Conservation (phyloP, 225 moss, liverwort and hornwort genomes). For the Asterella californica region DNA sequence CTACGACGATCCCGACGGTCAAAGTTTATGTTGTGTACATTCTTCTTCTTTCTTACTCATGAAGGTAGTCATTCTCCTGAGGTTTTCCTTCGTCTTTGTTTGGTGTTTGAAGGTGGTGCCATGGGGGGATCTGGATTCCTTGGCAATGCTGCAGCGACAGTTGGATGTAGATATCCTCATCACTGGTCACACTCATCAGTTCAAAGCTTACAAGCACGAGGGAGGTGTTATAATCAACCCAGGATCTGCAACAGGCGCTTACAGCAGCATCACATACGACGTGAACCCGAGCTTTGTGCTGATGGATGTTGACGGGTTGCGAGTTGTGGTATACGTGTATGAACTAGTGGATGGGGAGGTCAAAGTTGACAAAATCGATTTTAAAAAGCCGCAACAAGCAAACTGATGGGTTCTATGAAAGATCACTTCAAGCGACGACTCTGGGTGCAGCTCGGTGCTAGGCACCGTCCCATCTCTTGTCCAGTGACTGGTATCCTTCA, state of each 20-base stretch:
- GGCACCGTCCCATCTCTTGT: not conserved
- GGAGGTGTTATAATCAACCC: conserved; percentile 90
- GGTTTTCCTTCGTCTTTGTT: not conserved
- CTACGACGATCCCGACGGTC: too few relatives aligned
- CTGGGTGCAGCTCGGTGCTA: not conserved
- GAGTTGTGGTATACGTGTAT: conserved; percentile 88
- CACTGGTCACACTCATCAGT: conserved; percentile 87
- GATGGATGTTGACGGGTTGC: conserved; percentile 83
- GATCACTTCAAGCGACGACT: not conserved
- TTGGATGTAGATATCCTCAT: conserved; percentile 82
- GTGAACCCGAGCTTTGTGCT: conserved; percentile 91
- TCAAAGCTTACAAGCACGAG: conserved; percentile 90
- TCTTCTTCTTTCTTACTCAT: too few relatives aligned
- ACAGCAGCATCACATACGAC: conserved; percentile 90
- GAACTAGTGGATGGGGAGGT: conserved; percentile 92
- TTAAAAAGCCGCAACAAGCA: conserved; percentile 74
- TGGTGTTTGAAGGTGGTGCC: conserved; percentile 58
- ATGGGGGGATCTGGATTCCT: conserved; percentile 87
- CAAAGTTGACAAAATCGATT: conserved; percentile 92
- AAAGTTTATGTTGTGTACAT: too few relatives aligned
- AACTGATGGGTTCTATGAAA: not conserved
- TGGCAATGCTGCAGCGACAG: conserved; percentile 86
- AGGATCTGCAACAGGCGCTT: conserved; percentile 87
- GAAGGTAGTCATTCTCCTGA: too few relatives aligned
- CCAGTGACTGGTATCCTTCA: not conserved